A percentile compares a stretch with the other conserved stretches of the same genome.
phyloP scores from a whole-genome alignment of 208 protist genomes.

The Leishmania martiniquensis region DNA sequence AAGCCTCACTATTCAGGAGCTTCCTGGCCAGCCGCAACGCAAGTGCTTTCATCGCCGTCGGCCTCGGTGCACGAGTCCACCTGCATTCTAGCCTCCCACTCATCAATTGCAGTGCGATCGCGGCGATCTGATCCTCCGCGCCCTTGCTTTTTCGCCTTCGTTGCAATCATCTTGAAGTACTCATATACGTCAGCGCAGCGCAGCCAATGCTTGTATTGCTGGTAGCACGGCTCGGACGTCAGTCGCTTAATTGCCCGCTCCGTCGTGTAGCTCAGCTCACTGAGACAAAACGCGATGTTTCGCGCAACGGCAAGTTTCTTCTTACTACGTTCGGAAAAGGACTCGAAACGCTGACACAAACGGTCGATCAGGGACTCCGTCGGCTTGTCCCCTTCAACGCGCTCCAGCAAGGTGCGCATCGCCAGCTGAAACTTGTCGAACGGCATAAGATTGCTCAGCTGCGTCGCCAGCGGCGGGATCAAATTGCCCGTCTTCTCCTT shows the following conservation, averaged over 20 bases:
- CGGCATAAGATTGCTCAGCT: conserved; percentile 81
- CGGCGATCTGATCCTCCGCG: conserved; percentile 60
- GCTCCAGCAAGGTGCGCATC: conserved; percentile 83
- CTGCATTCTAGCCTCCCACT: conserved; percentile 86
- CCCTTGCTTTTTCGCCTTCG: conserved; percentile 71
- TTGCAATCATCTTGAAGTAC: conserved; percentile 79
- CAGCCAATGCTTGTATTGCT: conserved; percentile 90
- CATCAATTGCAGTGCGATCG: conserved; percentile 76
- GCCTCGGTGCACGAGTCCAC: conserved; percentile 37
- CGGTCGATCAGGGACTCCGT: conserved; percentile 89
- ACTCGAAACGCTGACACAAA: conserved; percentile 84
- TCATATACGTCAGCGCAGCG: conserved; percentile 74
- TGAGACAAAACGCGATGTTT: conserved; percentile 88
- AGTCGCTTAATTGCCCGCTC: conserved; percentile 76
- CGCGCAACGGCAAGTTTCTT: conserved; percentile 68
- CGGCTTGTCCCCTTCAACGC: conserved; percentile 90
- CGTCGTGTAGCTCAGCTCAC: conserved; percentile 84
- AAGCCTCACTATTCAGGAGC: neutral
- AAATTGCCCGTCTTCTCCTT: conserved; percentile 91
- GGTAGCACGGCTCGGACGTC: conserved; percentile 85
- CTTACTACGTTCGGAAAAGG: conserved; percentile 78
- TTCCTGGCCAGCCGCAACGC: neutral
- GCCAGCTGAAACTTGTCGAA: conserved; percentile 85
- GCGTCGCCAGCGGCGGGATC: conserved; percentile 81
- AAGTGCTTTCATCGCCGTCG: conserved; percentile 11